phyloP scores from a whole-genome alignment of 768 basidiomycete genomes.

The Rhizopogon vesiculosus region DNA sequence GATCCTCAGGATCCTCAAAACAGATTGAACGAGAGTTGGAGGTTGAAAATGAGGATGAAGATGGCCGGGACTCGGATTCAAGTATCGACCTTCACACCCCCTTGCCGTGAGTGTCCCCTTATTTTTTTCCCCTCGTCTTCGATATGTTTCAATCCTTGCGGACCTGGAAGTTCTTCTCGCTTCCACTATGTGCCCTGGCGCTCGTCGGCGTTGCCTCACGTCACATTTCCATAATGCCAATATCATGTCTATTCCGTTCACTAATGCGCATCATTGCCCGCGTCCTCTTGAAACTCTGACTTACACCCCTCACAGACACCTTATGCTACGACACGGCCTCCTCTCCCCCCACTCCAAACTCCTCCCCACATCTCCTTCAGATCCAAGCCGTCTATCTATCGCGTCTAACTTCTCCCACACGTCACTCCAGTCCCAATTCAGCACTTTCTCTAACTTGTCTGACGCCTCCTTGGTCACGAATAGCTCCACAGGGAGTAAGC shows the following conservation, averaged over 20 bases:
- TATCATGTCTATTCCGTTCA: no score
- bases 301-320: slow-evolving; percentile 34
- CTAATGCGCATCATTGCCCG: no score
- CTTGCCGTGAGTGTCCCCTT: slow-evolving; percentile 47
- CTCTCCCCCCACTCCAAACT: slow-evolving; percentile 65
- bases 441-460: slow-evolving; percentile 16
- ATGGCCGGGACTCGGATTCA: slow-evolving; percentile 50
- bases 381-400: slow-evolving; percentile 21
- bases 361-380: slow-evolving; percentile 28
- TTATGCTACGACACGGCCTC: slow-evolving; percentile 65
- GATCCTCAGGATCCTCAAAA: background rate
- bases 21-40: background rate
- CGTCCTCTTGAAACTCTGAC: background rate
- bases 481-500: slow-evolving; percentile 20
- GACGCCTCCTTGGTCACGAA: slow-evolving; percentile 10
- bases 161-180: background rate
- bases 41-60: slow-evolving; percentile 19
- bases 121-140: background rate
- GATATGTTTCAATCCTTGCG: no score
- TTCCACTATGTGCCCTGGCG: background rate
- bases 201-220: no score
- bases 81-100: slow-evolving; percentile 68
- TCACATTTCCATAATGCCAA: no score
- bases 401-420: slow-evolving; percentile 16
- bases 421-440: slow-evolving; percentile 23